Conservation (phyloP, 2,329 filamentous ascomycete genomes). For the Knoxdaviesia capensis region DNA sequence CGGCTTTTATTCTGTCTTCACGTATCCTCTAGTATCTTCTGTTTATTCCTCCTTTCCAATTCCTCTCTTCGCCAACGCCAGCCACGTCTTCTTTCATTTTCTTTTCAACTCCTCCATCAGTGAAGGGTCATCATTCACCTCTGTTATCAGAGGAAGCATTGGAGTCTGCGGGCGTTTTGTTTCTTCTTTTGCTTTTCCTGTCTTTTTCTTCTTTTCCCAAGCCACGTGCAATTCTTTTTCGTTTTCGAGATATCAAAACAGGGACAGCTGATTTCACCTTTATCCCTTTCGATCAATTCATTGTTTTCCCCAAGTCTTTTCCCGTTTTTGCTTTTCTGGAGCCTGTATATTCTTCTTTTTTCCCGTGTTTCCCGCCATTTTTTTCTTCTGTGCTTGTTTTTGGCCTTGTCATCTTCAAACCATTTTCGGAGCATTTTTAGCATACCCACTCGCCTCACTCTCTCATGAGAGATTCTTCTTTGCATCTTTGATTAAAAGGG, state of each 20-base stretch:
- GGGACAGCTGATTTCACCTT: too few species aligned
- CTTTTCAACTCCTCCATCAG: too few species aligned
- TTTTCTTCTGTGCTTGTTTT: background rate
- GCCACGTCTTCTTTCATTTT: constrained; percentile 1
- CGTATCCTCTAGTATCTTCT: background rate
- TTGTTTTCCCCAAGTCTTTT: background rate
- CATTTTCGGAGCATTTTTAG: too few species aligned
- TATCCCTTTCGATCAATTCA: background rate
- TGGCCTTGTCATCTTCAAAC: too few species aligned
- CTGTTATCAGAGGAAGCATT: too few species aligned
- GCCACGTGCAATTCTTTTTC: background rate
- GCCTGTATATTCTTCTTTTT: constrained; percentile 1
- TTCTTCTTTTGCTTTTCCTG: background rate
- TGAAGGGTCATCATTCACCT: too few species aligned
- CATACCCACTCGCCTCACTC: too few species aligned
- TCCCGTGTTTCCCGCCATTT: background rate
- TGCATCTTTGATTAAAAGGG: too few species aligned
- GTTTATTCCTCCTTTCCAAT: background rate
- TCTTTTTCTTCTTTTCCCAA: background rate
- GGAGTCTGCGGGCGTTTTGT: constrained; percentile 2
- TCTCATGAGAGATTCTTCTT: too few species aligned
- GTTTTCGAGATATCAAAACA: too few species aligned
- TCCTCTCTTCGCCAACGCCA: constrained; percentile 1
- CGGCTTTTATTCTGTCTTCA: background rate
- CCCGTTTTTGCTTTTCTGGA: background rate